Percentiles rank a stretch among this genome's conserved stretches.
Evolutionary conservation across 2,329 filamentous ascomycete species (phyloP).

Genomic region (Dactylellina drechsleri): DNA sequence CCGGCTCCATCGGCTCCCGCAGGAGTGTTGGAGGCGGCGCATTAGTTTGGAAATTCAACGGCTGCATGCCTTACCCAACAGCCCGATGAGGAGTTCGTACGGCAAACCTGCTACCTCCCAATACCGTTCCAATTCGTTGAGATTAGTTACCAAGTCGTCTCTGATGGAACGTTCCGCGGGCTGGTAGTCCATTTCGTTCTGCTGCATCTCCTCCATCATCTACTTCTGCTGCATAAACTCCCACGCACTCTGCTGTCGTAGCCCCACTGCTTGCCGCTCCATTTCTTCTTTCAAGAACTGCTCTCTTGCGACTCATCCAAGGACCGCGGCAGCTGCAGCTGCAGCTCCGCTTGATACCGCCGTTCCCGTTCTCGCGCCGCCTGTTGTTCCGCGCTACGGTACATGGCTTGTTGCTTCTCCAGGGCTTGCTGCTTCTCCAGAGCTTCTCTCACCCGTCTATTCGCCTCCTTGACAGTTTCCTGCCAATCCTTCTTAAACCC

Average conservation of each 20-base stretch:
- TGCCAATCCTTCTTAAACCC: too few species aligned
- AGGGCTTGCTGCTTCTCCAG: background rate
- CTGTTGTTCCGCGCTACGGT: background rate
- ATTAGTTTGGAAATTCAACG: too few species aligned
- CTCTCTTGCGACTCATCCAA: too few species aligned
- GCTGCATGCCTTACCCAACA: background rate
- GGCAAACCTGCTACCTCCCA: background rate
- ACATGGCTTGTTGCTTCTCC: slow-evolving; percentile 7
- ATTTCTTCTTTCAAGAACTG: too few species aligned
- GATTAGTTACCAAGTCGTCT: too few species aligned
- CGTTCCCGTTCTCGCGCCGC: background rate
- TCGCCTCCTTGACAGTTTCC: too few species aligned
- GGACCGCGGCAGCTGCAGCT: too few species aligned
- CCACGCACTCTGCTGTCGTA: background rate
- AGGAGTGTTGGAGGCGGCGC: too few species aligned
- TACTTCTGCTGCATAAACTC: background rate
- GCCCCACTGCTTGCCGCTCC: too few species aligned
- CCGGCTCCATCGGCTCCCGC: too few species aligned
- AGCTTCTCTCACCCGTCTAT: too few species aligned
- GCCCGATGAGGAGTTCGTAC: background rate
- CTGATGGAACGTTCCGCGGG: too few species aligned
- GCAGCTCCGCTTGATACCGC: background rate
- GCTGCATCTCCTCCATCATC: background rate
- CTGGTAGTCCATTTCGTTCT: background rate
- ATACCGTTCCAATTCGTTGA: background rate